A percentile compares a stretch with the other conserved stretches of the same genome.
These are phyloP conservation scores for Aspergillus quadrilineatus DNA, from an alignment of 2,329 filamentous ascomycete species.

Conservation along the genomic window DNA sequence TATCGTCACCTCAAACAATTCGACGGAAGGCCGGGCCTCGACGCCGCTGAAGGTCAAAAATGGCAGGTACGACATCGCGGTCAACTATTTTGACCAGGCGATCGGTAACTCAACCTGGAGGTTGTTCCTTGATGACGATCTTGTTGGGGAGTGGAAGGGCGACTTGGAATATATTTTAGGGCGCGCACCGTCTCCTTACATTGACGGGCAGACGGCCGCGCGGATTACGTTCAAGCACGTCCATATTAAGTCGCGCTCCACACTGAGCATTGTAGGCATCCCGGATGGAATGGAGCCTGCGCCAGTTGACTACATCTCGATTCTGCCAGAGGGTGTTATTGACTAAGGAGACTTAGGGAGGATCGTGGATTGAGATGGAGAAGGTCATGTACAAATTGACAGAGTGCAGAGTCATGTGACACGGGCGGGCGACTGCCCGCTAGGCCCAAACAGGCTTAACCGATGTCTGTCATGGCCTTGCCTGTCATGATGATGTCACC, in stretches of 20 bases:
- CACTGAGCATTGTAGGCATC: conserved; percentile 56
- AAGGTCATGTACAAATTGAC: neutral
- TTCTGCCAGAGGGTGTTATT: conserved; percentile 59
- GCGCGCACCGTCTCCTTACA: conserved; percentile 56
- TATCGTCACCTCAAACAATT: conserved; percentile 57
- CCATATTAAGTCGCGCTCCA: conserved; percentile 51
- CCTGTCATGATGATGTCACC: neutral
- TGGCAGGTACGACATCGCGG: conserved; percentile 61
- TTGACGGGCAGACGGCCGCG: conserved; percentile 66
- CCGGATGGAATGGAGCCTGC: conserved; percentile 63
- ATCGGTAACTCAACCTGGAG: conserved; percentile 59
- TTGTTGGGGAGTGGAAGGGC: conserved; percentile 60
- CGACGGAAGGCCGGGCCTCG: conserved; percentile 51
- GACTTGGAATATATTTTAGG: conserved; percentile 61
- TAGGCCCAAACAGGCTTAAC: neutral
- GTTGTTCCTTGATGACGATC: conserved; percentile 53
- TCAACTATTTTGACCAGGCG: conserved; percentile 66
- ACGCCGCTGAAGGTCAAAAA: conserved; percentile 49
- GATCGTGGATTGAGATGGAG: neutral
- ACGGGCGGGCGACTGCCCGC: too few relatives aligned
- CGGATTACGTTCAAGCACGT: conserved; percentile 59
- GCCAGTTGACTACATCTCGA: conserved; percentile 65
- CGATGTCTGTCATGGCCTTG: too few relatives aligned
- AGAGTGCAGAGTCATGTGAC: too few relatives aligned
- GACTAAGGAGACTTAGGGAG: conserved; percentile 43